These are phyloP conservation scores for Chamaecyparis obtusa DNA, from an alignment of 75 land plant species.

Conservation along the genomic window DNA sequence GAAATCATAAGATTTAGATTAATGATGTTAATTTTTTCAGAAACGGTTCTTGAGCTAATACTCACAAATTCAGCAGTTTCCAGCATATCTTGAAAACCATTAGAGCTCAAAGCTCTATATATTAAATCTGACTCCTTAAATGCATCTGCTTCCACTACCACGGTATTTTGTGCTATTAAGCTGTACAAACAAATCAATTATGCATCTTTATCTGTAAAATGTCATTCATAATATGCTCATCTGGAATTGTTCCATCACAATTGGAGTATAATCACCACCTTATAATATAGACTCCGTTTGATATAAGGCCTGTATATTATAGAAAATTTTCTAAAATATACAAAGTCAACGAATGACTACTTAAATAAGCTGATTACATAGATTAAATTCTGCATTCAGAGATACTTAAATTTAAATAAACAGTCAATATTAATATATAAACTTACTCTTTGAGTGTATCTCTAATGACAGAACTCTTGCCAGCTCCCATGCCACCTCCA, in stretches of 20 bases:
- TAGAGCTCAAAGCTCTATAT: slow-evolving; percentile 20
- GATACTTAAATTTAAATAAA: neutral
- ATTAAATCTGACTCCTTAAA: slow-evolving; percentile 47
- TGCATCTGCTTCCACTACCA: slow-evolving; percentile 47
- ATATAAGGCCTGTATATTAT: neutral
- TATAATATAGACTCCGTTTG: neutral
- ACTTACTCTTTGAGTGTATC: slow-evolving; percentile 19
- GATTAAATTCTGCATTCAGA: neutral
- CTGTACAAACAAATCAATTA: slow-evolving; percentile 7
- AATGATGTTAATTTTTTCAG: neutral
- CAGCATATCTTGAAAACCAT: slow-evolving; percentile 19
- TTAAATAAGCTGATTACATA: neutral
- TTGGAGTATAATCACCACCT: neutral
- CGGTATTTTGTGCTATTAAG: slow-evolving; percentile 17
- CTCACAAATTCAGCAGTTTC: slow-evolving; percentile 31
- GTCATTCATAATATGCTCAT: neutral
- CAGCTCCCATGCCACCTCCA: slow-evolving; percentile 56
- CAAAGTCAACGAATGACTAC: neutral
- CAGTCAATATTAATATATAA: neutral
- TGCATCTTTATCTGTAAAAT: neutral
- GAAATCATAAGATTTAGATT: neutral
- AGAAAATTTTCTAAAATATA: neutral
- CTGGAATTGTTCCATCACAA: neutral
- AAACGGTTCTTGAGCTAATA: neutral
- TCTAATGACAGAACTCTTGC: slow-evolving; percentile 62